Evolutionary conservation across 1,284 basidiomycete genomes (phyloP), one percentile per base, ranked within the genome.

Genomic region (Hymenochaete sp.): DNA sequence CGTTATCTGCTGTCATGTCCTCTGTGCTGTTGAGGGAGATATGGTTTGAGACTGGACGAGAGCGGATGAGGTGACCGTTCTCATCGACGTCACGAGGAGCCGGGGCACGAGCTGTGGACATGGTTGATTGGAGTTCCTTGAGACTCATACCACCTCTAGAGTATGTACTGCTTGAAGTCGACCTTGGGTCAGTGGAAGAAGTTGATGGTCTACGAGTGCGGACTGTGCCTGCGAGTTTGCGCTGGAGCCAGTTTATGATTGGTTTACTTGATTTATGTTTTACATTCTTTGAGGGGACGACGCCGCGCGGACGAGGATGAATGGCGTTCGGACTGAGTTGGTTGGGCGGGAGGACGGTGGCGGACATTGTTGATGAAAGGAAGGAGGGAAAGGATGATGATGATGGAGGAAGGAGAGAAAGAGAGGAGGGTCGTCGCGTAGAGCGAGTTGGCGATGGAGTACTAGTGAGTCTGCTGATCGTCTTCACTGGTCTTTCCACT

Each of bases 161-260:
- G 28, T 39, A 29, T 7, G 41, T 27, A 22, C 38, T 32, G 35
- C 46, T 40, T 38, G 39, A 44, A 35, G 33, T 25, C 16, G 37
- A 38, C 21, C 35, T 39, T 10, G 21, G 9, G 16, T 40, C 26
- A 22, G 18, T 33, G 5, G 32, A n/a, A 26, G 35, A 37, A 24
- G 73, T 67, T 3, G 66, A 64, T 3, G 62, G 62, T 24, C 72
- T 61, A 50, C 73, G 65, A 19, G 66, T 53, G 52, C 75, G 79
- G 25, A 70, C 77, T 11, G 77, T 73, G 13, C 83, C 82, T 18
- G 75, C 79, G 13, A 93, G 70, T 62, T 93, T 93, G 53, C 88
- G 79, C 54, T 90, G 83, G 54, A 93, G 80, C 90, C 90, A 93
- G 55, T 89, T 87, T 57, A 93, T 82, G 55, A 93, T 82, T 2